Evolutionary conservation across 345 rosid species (phyloP).

Genomic region (Bruguiera parviflora): DNA sequence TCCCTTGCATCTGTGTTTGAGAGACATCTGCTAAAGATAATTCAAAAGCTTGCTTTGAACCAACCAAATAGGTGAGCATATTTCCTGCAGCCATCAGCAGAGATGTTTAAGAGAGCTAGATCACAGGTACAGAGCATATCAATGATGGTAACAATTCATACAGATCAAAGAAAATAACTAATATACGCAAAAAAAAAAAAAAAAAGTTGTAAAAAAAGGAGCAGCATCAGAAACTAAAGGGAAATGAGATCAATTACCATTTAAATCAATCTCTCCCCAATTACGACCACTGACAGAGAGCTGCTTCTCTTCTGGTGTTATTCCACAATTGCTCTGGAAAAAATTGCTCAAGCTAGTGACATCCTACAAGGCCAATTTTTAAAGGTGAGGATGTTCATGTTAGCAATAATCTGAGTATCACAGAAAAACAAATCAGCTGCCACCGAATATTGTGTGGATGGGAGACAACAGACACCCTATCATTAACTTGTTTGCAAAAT

Average conservation of each 20-base stretch:
- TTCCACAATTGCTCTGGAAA: slow-evolving; percentile 70
- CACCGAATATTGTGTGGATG: too few relatives aligned
- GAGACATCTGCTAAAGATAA: slow-evolving; percentile 87
- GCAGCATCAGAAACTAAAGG: slow-evolving; percentile 2
- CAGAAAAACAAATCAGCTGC: too few relatives aligned
- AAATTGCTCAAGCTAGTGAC: slow-evolving; percentile 60
- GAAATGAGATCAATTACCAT: slow-evolving; percentile 42
- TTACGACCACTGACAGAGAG: slow-evolving; percentile 91
- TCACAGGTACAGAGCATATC: not conserved
- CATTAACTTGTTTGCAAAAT: not conserved
- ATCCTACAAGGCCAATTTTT: slow-evolving; percentile 45
- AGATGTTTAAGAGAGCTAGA: not conserved
- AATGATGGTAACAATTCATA: too few relatives aligned
- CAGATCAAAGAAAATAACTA: not conserved
- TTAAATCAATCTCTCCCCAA: slow-evolving; percentile 95
- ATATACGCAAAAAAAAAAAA: not conserved
- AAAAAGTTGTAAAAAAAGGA: not conserved
- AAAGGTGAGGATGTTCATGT: not conserved
- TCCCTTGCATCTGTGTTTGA: slow-evolving; percentile 87
- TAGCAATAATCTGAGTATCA: too few relatives aligned
- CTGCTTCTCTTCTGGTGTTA: slow-evolving; percentile 78
- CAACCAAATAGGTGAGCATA: slow-evolving; percentile 75
- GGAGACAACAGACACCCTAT: too few relatives aligned
- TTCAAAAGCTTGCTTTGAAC: slow-evolving; percentile 93
- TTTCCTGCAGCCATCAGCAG: slow-evolving; percentile 48